A percentile compares a stretch with the other conserved stretches of the same genome.
These are phyloP conservation scores for Ustilago trichophora DNA, from an alignment of 1,284 basidiomycete species.

Conservation along the genomic window DNA sequence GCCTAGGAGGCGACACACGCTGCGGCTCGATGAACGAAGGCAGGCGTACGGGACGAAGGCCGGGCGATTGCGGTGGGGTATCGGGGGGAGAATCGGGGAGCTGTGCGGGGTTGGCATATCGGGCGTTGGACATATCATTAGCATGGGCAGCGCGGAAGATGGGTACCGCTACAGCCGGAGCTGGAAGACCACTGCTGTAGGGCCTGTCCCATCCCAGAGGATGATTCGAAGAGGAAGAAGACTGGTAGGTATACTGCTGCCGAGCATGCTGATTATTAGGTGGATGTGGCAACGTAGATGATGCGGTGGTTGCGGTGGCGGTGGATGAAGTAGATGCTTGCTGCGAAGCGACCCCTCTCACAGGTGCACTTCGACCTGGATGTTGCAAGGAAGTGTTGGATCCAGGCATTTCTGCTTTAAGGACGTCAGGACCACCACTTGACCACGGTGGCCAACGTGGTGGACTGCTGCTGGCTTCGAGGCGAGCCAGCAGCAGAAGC, in stretches of 20 bases:
- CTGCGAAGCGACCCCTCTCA: constrained; percentile 60
- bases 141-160: constrained; percentile 33
- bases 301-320: not conserved
- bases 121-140: constrained; percentile 3
- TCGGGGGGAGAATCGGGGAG: constrained; percentile 51
- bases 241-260: constrained; percentile 2
- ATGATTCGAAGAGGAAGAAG: constrained; percentile 2
- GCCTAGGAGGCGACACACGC: constrained; percentile 9
- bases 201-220: constrained; percentile 27
- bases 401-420: constrained; percentile 59
- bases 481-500: constrained; percentile 36
- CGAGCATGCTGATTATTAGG: not conserved
- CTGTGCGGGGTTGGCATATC: constrained; percentile 9
- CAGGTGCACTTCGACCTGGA: constrained; percentile 59
- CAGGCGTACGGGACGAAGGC: constrained; percentile 18
- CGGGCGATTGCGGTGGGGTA: constrained; percentile 49
- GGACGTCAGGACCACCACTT: constrained; percentile 59
- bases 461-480: constrained; percentile 42
- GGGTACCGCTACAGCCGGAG: constrained; percentile 41
- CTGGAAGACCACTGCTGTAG: constrained; percentile 46
- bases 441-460: constrained; percentile 54
- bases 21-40: constrained; percentile 11
- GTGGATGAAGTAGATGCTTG: constrained; percentile 17
- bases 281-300: not conserved
- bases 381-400: constrained; percentile 17